Evolutionary conservation across 441 rosid genomes (phyloP).

Genomic region (Theobroma grandiflorum): DNA sequence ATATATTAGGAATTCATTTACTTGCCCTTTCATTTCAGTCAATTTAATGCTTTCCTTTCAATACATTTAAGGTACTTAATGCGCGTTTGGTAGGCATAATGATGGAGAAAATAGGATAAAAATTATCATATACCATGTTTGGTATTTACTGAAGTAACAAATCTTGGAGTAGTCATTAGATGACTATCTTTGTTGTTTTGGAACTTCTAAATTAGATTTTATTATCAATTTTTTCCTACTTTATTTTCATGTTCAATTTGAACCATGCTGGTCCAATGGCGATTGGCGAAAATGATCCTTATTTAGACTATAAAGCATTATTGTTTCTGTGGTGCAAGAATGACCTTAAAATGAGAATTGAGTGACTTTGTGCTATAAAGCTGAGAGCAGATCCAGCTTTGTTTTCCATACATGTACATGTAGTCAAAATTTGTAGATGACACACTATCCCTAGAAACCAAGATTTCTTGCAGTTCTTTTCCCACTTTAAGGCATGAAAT

Average conservation of each 20-base stretch:
- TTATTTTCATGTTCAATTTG: not conserved
- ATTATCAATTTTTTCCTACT: not conserved
- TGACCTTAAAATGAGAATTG: constrained; percentile 9
- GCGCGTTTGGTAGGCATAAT: constrained; percentile 7
- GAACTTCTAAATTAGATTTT: not conserved
- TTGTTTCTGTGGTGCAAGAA: not conserved
- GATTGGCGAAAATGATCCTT: not conserved
- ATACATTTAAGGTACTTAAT: not conserved
- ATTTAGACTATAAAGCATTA: not conserved
- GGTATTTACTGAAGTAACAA: not conserved
- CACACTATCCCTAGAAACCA: not conserved
- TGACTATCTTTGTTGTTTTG: not conserved
- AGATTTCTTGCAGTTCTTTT: constrained; percentile 4
- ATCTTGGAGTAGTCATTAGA: not conserved
- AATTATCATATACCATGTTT: not conserved
- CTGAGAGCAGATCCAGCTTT: not conserved
- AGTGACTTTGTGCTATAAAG: constrained; percentile 6
- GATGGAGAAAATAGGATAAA: not conserved
- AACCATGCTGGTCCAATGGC: not conserved
- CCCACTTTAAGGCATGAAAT: constrained; percentile 1
- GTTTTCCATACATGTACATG: not conserved
- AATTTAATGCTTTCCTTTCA: constrained; percentile 13
- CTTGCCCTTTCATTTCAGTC: constrained; percentile 2
- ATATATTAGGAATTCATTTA: not conserved
- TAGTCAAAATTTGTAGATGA: not conserved